phyloP scores from a whole-genome alignment of 2,329 filamentous ascomycete genomes.

The Zasmidium citrigriseum region DNA sequence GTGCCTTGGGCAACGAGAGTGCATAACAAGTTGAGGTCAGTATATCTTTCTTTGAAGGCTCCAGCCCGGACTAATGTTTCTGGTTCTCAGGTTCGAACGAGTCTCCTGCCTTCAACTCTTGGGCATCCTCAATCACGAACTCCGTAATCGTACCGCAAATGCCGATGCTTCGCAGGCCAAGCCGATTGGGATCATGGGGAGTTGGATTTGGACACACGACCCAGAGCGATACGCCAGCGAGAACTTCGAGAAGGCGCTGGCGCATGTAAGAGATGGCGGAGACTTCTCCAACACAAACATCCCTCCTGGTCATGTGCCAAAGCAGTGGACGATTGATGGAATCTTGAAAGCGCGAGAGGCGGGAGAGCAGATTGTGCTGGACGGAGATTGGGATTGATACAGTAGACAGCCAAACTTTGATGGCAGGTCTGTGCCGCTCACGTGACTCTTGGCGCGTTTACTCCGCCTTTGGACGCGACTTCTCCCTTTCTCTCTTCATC shows the following conservation, averaged over 20 bases:
- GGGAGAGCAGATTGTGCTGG: background rate
- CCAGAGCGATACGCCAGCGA: no score
- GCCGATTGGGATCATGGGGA: background rate
- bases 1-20: constrained; percentile 32
- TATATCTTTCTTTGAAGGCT: no score
- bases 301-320: no score
- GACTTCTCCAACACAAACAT: no score
- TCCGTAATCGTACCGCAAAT: background rate
- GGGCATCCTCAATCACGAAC: constrained; percentile 14
- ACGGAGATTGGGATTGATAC: background rate
- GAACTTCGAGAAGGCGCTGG: no score
- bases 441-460: background rate
- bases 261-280: no score
- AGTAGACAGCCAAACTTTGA: background rate
- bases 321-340: background rate
- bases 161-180: background rate
- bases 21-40: no score
- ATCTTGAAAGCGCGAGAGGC: background rate
- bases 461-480: background rate
- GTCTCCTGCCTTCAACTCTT: constrained; percentile 19
- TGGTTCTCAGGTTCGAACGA: constrained; percentile 26
- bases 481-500: background rate
- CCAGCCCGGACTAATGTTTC: no score
- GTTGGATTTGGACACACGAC: no score
- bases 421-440: no score